Evolutionary conservation across 2,329 filamentous ascomycete species (phyloP).

Genomic region (Nothopassalora personata): DNA sequence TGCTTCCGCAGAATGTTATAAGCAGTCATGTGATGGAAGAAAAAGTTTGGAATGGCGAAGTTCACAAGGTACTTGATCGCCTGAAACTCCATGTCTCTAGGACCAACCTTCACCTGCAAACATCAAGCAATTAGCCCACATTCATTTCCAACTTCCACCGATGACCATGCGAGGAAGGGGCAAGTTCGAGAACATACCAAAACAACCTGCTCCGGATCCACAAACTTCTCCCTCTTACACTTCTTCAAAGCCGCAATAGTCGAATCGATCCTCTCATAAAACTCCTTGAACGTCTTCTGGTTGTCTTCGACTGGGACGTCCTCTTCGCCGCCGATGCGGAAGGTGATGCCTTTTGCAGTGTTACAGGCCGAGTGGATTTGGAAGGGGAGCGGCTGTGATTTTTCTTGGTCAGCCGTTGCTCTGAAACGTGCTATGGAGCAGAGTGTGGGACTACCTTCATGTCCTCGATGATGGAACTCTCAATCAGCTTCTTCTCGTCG

Average conservation of each 20-base stretch:
- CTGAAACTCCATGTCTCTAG: constrained; percentile 37
- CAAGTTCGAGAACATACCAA: constrained; percentile 1
- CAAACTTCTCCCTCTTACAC: constrained; percentile 40
- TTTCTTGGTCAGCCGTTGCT: neutral
- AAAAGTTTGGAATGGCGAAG: constrained; percentile 56
- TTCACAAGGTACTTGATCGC: constrained; percentile 44
- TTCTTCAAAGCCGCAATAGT: constrained; percentile 45
- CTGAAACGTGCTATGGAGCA: no score
- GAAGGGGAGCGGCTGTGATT: constrained; percentile 26
- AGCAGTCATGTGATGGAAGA: constrained; percentile 57
- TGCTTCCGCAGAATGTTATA: constrained; percentile 58
- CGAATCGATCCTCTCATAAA: constrained; percentile 45
- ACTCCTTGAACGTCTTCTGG: constrained; percentile 47
- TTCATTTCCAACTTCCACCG: no score
- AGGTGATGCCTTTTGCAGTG: constrained; percentile 38
- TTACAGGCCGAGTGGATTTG: constrained; percentile 46
- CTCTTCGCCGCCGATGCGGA: constrained; percentile 36
- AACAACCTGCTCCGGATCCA: constrained; percentile 27
- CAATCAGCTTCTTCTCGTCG: constrained; percentile 34
- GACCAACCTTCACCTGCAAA: constrained; percentile 27
- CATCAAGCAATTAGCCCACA: no score
- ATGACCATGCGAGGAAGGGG: no score
- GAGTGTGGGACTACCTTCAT: constrained; percentile 37
- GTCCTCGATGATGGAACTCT: constrained; percentile 43
- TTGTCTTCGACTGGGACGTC: constrained; percentile 36